Percentiles rank a stretch among this genome's conserved stretches.
Evolutionary conservation across 1,284 basidiomycete genomes (phyloP).

Genomic region (Tylopilus sp.): DNA sequence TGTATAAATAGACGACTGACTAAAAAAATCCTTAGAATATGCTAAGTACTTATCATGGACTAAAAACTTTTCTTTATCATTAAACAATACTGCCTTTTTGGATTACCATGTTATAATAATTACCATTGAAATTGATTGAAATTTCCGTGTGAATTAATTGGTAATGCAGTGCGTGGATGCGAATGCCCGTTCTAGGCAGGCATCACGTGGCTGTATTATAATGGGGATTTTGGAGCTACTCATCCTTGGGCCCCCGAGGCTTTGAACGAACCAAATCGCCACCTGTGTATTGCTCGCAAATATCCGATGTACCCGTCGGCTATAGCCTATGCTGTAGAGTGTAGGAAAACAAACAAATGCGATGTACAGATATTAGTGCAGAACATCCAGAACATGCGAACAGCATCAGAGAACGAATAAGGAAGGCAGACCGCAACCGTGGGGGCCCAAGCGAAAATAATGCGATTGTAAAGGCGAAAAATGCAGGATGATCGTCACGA

Average conservation of each 20-base stretch:
- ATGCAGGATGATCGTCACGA: constrained; percentile 34
- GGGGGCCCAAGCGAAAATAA: constrained; percentile 13
- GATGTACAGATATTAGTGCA: constrained; percentile 31
- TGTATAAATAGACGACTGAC: not conserved
- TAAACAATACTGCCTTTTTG: too few relatives aligned
- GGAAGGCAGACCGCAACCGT: constrained; percentile 7
- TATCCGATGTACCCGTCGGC: constrained; percentile 21
- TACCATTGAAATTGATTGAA: too few relatives aligned
- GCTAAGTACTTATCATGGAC: too few relatives aligned
- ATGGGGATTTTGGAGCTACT: too few relatives aligned
- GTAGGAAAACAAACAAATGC: constrained; percentile 27
- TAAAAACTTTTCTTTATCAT: too few relatives aligned
- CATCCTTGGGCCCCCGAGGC: too few relatives aligned
- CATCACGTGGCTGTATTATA: too few relatives aligned
- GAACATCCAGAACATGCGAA: constrained; percentile 20
- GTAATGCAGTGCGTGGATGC: too few relatives aligned
- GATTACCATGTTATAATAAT: too few relatives aligned
- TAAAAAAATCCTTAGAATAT: too few relatives aligned
- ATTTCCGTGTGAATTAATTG: too few relatives aligned
- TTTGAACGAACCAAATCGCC: constrained; percentile 8
- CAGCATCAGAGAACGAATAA: constrained; percentile 28
- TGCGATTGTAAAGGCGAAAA: constrained; percentile 17
- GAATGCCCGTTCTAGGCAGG: too few relatives aligned
- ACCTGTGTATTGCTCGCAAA: constrained; percentile 20
- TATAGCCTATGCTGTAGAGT: constrained; percentile 28